Conservation (phyloP, 345 rosid species). For the Eucalyptus regnans region DNA sequence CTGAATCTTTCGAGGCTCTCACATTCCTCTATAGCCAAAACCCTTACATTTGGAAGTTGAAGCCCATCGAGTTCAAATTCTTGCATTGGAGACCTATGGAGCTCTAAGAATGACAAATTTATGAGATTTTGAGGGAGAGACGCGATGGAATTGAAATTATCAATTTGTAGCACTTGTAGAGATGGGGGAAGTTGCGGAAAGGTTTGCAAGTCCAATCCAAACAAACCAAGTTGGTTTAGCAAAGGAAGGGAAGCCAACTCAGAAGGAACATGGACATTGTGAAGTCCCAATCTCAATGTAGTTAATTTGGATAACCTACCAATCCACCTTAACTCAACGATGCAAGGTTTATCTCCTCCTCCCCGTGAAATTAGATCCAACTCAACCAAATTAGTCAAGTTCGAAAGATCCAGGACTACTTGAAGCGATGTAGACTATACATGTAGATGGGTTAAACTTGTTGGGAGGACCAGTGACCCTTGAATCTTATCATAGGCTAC, state of each 20-base stretch:
- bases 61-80: neutral
- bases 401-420: too few species aligned
- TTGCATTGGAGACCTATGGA: neutral
- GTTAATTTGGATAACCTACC: neutral
- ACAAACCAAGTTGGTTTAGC: neutral
- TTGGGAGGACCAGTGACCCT: too few species aligned
- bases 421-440: too few species aligned
- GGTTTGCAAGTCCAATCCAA: neutral
- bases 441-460: too few species aligned
- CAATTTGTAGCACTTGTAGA: neutral
- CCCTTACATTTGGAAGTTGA: neutral
- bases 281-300: neutral
- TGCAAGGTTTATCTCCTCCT: neutral
- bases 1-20: too few species aligned
- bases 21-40: too few species aligned
- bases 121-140: neutral
- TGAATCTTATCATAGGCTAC: too few species aligned
- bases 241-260: neutral
- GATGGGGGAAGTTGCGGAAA: neutral
- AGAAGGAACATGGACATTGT: neutral
- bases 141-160: too few species aligned
- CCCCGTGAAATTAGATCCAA: too few species aligned
- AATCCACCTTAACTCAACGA: neutral
- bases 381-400: too few species aligned
- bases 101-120: neutral